Evolutionary conservation across 768 basidiomycete species (phyloP).

Genomic region (Suillus hirtellus): DNA sequence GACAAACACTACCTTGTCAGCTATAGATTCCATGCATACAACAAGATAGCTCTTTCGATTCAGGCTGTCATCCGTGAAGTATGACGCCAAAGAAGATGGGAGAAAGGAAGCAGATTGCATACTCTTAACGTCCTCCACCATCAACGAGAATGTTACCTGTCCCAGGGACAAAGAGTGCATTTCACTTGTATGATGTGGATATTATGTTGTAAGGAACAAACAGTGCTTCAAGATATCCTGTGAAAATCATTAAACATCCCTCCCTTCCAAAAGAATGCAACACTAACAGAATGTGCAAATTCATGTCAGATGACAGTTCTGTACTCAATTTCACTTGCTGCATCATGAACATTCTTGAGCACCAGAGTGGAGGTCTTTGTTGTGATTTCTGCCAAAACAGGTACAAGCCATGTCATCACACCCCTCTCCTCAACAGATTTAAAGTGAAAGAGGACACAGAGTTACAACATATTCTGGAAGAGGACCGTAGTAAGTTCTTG

Average conservation of each 20-base stretch:
- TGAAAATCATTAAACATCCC: slow-evolving; percentile 10
- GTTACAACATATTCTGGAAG: slow-evolving; percentile 86
- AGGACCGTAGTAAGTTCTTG: slow-evolving; percentile 60
- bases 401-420: slow-evolving; percentile 77
- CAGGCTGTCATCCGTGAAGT: slow-evolving; percentile 85
- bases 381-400: slow-evolving; percentile 79
- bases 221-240: slow-evolving; percentile 77
- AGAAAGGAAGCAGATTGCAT: slow-evolving; percentile 80
- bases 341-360: slow-evolving; percentile 78
- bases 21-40: slow-evolving; percentile 81
- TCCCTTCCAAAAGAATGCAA: not conserved
- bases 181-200: slow-evolving; percentile 60
- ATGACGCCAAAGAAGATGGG: slow-evolving; percentile 80
- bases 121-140: slow-evolving; percentile 85
- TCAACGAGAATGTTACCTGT: slow-evolving; percentile 82
- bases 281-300: slow-evolving; percentile 69
- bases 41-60: slow-evolving; percentile 69
- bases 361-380: slow-evolving; percentile 84
- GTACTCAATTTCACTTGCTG: slow-evolving; percentile 87
- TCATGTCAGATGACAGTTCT: slow-evolving; percentile 88
- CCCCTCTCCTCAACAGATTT: slow-evolving; percentile 54
- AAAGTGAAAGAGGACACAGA: slow-evolving; percentile 86
- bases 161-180: slow-evolving; percentile 75
- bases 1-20: slow-evolving; percentile 64
- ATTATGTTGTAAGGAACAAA: slow-evolving; percentile 55